phyloP scores from a whole-genome alignment of 2,329 filamentous ascomycete genomes.

The Cyphellophora attinorum region DNA sequence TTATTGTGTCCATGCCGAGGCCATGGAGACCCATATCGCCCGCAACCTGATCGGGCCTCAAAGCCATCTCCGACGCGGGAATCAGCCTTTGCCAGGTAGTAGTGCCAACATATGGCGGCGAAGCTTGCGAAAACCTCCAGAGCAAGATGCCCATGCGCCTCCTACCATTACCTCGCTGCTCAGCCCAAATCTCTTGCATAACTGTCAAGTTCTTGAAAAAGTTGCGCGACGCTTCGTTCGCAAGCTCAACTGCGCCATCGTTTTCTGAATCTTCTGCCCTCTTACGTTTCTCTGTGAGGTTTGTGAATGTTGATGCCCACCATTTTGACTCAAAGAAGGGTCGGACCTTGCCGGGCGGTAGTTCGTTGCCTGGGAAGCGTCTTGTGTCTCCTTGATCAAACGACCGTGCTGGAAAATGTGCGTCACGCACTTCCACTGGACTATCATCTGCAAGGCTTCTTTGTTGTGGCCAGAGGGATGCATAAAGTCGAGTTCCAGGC shows the following conservation, averaged over 20 bases:
- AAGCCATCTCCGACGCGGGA: slow-evolving; percentile 23
- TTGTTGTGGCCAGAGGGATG: slow-evolving; percentile 24
- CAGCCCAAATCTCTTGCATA: slow-evolving; percentile 35
- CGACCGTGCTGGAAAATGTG: slow-evolving; percentile 30
- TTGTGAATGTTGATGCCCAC: slow-evolving; percentile 35
- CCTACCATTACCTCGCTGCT: slow-evolving; percentile 20
- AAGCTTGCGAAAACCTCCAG: slow-evolving; percentile 38
- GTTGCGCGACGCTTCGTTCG: slow-evolving; percentile 25
- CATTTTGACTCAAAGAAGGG: slow-evolving; percentile 34
- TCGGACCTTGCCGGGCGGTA: slow-evolving; percentile 27
- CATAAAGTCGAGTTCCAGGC: slow-evolving; percentile 31
- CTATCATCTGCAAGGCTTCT: slow-evolving; percentile 25
- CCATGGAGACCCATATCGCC: neutral
- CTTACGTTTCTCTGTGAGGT: slow-evolving; percentile 30
- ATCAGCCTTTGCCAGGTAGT: slow-evolving; percentile 36
- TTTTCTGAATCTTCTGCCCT: slow-evolving; percentile 27
- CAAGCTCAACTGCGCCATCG: slow-evolving; percentile 21
- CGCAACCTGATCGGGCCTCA: neutral
- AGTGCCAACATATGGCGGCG: slow-evolving; percentile 28
- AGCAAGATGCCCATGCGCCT: slow-evolving; percentile 33
- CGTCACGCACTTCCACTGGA: slow-evolving; percentile 34
- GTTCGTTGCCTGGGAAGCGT: slow-evolving; percentile 22
- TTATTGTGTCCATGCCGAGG: neutral
- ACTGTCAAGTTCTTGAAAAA: slow-evolving; percentile 33
- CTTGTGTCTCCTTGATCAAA: slow-evolving; percentile 8